A percentile compares a stretch with the other conserved stretches of the same genome.
phyloP scores from a whole-genome alignment of 1,284 basidiomycete genomes.

The Ustilago curta region DNA sequence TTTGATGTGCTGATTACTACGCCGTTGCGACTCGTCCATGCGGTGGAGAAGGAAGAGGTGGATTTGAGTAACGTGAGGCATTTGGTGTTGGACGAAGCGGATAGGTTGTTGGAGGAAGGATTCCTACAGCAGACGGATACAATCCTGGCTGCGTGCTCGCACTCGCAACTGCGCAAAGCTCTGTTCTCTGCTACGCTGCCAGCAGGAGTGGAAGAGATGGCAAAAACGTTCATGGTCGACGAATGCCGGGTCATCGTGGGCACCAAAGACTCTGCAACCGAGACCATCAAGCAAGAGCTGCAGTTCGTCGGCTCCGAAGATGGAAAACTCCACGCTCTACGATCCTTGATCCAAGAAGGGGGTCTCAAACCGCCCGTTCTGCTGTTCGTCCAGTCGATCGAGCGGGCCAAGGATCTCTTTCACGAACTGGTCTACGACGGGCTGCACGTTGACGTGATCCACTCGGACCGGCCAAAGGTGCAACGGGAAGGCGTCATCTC shows the following conservation, averaged over 20 bases:
- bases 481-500: constrained; percentile 80
- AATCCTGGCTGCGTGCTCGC: constrained; percentile 83
- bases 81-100: constrained; percentile 66
- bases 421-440: constrained; percentile 86
- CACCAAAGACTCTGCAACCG: constrained; percentile 81
- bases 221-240: constrained; percentile 79
- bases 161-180: constrained; percentile 82
- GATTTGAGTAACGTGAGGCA: constrained; percentile 58
- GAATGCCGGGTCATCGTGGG: constrained; percentile 64
- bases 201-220: constrained; percentile 85
- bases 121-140: constrained; percentile 91
- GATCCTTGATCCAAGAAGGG: constrained; percentile 80
- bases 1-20: constrained; percentile 66
- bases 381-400: constrained; percentile 92
- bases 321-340: constrained; percentile 87
- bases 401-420: constrained; percentile 87
- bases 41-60: constrained; percentile 60
- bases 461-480: constrained; percentile 86
- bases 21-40: constrained; percentile 65
- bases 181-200: constrained; percentile 95
- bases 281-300: constrained; percentile 84
- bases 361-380: constrained; percentile 88
- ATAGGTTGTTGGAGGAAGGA: constrained; percentile 81
- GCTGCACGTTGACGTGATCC: constrained; percentile 89
- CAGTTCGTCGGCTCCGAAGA: constrained; percentile 91